Percentiles rank a stretch among this genome's conserved stretches.
Conservation (phyloP, 176 grass and related monocot genomes). For the Oryza punctata region DNA sequence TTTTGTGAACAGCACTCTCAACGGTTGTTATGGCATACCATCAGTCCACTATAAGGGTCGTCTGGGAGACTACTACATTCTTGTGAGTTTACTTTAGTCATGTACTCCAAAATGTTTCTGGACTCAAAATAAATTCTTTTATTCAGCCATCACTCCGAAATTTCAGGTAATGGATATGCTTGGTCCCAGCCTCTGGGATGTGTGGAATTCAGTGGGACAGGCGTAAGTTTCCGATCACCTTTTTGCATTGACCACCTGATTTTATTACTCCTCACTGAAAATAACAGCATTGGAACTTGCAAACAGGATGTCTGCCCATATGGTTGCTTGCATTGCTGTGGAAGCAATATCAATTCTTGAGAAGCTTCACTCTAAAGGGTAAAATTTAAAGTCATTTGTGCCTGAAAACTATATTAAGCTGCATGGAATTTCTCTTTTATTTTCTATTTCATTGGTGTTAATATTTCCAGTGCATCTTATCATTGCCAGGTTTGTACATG, state of each 20-base stretch:
- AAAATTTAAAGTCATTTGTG: conserved; percentile 34
- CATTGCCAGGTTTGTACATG: conserved; percentile 73
- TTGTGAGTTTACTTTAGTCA: conserved; percentile 54
- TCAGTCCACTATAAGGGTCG: conserved; percentile 87
- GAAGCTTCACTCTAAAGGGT: conserved; percentile 89
- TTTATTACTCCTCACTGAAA: conserved; percentile 36
- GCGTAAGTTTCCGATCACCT: conserved; percentile 51
- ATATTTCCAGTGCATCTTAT: neutral
- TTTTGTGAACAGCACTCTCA: conserved; percentile 61
- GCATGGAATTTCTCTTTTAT: neutral
- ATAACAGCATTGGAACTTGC: conserved; percentile 20
- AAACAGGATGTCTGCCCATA: conserved; percentile 79
- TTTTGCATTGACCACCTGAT: conserved; percentile 28
- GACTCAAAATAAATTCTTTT: conserved; percentile 12
- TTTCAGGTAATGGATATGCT: conserved; percentile 98
- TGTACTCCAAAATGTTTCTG: conserved; percentile 15
- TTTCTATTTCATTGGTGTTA: neutral
- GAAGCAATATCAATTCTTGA: conserved; percentile 93
- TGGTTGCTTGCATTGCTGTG: conserved; percentile 91
- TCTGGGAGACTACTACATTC: conserved; percentile 82
- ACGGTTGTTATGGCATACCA: conserved; percentile 82
- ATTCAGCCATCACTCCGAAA: conserved; percentile 22
- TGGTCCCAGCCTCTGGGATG: conserved; percentile 90
- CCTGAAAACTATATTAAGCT: conserved; percentile 6
- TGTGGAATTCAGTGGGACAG: conserved; percentile 86